Evolutionary conservation across 371 early-diverging fungal species (phyloP).

Genomic region (Zychaea mexicana): DNA sequence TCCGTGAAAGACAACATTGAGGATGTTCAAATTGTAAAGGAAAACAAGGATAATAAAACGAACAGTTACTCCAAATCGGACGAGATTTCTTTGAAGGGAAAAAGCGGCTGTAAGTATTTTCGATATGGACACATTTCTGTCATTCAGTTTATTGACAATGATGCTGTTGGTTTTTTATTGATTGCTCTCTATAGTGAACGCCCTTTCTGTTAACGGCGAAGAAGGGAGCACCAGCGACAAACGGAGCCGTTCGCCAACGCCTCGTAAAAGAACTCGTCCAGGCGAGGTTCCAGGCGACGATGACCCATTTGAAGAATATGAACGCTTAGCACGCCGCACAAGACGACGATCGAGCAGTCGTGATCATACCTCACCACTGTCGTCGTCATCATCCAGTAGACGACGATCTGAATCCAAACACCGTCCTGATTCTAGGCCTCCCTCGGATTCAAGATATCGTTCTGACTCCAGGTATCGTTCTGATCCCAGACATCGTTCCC

Average conservation of each 20-base stretch:
- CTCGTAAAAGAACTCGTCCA: constrained; percentile 15
- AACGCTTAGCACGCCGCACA: constrained; percentile 25
- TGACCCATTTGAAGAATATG: constrained; percentile 47
- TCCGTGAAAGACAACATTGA: background rate
- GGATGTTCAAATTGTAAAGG: too few species aligned
- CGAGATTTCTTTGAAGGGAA: too few species aligned
- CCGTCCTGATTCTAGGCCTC: constrained; percentile 4
- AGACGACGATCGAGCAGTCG: constrained; percentile 16
- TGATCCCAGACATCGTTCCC: constrained; percentile 4
- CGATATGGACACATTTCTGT: too few species aligned
- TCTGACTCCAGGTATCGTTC: constrained; percentile 11
- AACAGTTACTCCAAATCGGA: too few species aligned
- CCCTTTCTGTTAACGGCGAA: background rate
- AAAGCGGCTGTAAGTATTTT: too few species aligned
- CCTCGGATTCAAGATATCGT: constrained; percentile 5
- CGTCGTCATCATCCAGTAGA: background rate
- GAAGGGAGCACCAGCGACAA: background rate
- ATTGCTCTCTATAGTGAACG: background rate
- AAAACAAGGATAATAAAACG: too few species aligned
- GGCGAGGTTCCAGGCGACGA: constrained; percentile 19
- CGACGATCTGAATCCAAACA: background rate
- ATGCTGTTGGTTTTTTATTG: background rate
- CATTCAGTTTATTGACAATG: background rate
- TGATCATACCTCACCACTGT: constrained; percentile 4
- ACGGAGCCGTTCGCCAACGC: background rate